A percentile compares a stretch with the other conserved stretches of the same genome.
These are phyloP conservation scores for Diutina catenulata DNA, from an alignment of 1,139 yeast species.

Conservation along the genomic window DNA sequence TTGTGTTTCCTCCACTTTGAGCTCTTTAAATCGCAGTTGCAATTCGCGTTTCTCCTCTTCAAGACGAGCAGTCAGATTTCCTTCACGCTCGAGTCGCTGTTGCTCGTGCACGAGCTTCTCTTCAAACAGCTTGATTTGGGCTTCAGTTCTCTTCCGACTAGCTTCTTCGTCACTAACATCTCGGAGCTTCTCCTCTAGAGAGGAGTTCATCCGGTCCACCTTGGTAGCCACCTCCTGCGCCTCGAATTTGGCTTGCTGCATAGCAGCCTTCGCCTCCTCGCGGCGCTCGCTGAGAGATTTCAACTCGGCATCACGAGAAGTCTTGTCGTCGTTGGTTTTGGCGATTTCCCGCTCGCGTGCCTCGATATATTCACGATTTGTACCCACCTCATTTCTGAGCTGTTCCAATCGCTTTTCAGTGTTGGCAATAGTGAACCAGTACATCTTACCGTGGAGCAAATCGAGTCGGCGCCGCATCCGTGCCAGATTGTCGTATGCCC, in stretches of 20 bases:
- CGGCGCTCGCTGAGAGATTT: no score
- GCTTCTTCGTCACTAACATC: no score
- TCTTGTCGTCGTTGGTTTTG: conserved; percentile 11
- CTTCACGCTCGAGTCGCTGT: conserved; percentile 27
- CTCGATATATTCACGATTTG: no score
- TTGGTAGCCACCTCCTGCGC: conserved; percentile 13
- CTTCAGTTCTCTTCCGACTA: conserved; percentile 6
- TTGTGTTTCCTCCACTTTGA: conserved; percentile 8
- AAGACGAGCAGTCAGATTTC: no score
- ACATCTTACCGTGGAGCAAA: conserved; percentile 45
- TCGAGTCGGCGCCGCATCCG: conserved; percentile 31
- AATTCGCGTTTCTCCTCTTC: conserved; percentile 18
- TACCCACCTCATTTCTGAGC: no score
- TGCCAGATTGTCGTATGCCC: background rate
- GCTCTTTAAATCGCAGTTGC: conserved; percentile 8
- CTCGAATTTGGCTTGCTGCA: background rate
- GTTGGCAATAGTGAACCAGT: conserved; percentile 58
- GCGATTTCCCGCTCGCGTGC: conserved; percentile 21
- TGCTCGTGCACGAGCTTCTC: conserved; percentile 16
- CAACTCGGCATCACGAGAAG: no score
- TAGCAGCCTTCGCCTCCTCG: conserved; percentile 9
- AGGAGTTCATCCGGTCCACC: no score
- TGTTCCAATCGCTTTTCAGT: no score
- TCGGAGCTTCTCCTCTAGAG: no score
- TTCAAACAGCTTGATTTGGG: conserved; percentile 17